phyloP scores from a whole-genome alignment of 345 rosid species.

The Citrus trifoliata region DNA sequence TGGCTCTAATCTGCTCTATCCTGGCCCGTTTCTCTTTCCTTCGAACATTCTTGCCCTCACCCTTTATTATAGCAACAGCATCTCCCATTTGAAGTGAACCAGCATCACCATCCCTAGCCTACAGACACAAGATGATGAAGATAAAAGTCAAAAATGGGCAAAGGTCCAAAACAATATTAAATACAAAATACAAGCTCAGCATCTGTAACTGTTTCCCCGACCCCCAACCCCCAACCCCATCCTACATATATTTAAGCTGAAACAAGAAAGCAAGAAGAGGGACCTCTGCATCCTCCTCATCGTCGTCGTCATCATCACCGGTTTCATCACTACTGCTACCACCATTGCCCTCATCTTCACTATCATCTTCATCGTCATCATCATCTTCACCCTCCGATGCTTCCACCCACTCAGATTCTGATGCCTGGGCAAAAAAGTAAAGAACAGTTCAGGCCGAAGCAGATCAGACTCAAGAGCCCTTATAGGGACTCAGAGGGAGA shows the following conservation, averaged over 20 bases:
- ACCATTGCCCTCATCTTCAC: constrained; percentile 51
- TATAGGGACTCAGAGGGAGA: constrained; percentile 1
- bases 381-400: constrained; percentile 84
- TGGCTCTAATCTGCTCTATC: constrained; percentile 93
- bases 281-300: constrained; percentile 45
- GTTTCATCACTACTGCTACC: constrained; percentile 49
- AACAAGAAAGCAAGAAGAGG: constrained; percentile 16
- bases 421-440: constrained; percentile 44
- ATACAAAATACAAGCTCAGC: background rate
- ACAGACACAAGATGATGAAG: constrained; percentile 7
- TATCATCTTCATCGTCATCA: constrained; percentile 60
- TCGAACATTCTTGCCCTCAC: constrained; percentile 63
- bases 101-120: constrained; percentile 40
- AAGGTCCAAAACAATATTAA: background rate
- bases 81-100: constrained; percentile 63
- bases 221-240: background rate
- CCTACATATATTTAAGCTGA: background rate
- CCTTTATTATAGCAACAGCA: constrained; percentile 89
- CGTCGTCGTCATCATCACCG: constrained; percentile 35
- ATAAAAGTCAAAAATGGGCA: constrained; percentile 7
- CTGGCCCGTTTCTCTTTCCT: constrained; percentile 94
- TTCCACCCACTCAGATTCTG: constrained; percentile 92
- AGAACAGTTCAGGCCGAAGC: background rate
- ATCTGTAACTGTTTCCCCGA: background rate
- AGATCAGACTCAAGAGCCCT: constrained; percentile 5